A percentile compares a stretch with the other conserved stretches of the same genome.
These are phyloP conservation scores for Pulicaria dysenterica DNA, from an alignment of 129 eudicot genomes.

Conservation along the genomic window DNA sequence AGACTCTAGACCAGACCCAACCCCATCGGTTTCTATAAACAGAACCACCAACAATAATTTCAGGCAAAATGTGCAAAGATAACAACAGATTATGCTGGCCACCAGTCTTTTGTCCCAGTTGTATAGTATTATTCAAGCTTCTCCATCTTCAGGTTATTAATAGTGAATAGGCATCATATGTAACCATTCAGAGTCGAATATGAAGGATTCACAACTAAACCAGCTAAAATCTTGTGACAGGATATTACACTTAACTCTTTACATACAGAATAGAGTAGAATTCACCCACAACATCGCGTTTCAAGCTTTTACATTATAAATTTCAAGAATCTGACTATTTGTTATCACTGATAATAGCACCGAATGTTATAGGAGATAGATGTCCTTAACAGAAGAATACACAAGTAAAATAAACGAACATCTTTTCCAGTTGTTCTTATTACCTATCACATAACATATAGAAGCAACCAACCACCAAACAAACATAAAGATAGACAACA, in stretches of 20 bases:
- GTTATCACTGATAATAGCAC: constrained; percentile 21
- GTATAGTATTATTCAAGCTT: not conserved
- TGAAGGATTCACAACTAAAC: not conserved
- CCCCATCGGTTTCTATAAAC: not conserved
- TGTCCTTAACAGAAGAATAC: constrained; percentile 39
- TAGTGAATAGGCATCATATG: not conserved
- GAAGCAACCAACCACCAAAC: constrained; percentile 50
- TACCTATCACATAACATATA: constrained; percentile 57
- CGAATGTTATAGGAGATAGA: not conserved
- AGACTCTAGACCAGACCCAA: not conserved
- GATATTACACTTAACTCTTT: not conserved
- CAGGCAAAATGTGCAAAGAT: constrained; percentile 6
- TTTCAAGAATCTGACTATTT: constrained; percentile 27
- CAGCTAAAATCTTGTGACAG: not conserved
- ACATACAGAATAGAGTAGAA: not conserved
- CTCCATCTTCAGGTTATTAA: not conserved
- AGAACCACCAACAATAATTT: constrained; percentile 4
- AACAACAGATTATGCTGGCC: not conserved
- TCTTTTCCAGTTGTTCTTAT: constrained; percentile 43
- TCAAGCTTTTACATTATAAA: constrained; percentile 13
- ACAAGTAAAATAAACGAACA: constrained; percentile 7
- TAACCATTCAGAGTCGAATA: not conserved
- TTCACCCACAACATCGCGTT: constrained; percentile 1
- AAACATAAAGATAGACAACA: constrained; percentile 34
- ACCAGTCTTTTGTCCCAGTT: not conserved